These are phyloP conservation scores for Fusarium tuaranense DNA, from an alignment of 2,329 filamentous ascomycete genomes.

Conservation along the genomic window DNA sequence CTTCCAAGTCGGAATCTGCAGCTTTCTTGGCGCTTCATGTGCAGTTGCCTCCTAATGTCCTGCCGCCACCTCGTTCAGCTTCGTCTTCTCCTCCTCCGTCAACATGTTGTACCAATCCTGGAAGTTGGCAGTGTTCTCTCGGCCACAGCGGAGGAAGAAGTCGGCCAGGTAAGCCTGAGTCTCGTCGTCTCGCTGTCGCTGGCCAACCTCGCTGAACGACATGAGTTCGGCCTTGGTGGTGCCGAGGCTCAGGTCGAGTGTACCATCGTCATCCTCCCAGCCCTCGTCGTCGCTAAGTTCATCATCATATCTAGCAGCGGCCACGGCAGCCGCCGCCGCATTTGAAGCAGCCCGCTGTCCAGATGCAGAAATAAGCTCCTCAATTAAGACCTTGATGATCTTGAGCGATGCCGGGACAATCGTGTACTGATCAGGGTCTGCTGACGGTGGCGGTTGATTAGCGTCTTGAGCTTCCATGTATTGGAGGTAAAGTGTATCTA, in stretches of 20 bases:
- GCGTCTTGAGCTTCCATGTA: constrained; percentile 37
- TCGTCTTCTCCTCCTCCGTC: constrained; percentile 66
- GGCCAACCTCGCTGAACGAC: constrained; percentile 73
- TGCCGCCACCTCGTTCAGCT: constrained; percentile 65
- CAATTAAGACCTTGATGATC: constrained; percentile 94
- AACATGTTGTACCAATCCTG: constrained; percentile 68
- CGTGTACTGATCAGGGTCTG: constrained; percentile 90
- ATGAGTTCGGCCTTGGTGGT: constrained; percentile 82
- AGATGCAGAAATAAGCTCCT: constrained; percentile 87
- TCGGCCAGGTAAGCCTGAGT: constrained; percentile 86
- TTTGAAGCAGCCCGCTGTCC: constrained; percentile 71
- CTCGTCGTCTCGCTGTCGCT: constrained; percentile 85
- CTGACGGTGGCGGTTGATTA: constrained; percentile 39
- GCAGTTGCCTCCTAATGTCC: constrained; percentile 42
- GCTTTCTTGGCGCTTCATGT: neutral
- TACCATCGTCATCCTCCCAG: constrained; percentile 88
- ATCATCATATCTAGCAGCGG: constrained; percentile 68
- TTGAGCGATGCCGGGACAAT: constrained; percentile 90
- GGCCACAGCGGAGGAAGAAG: constrained; percentile 76
- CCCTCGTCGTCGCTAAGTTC: constrained; percentile 82
- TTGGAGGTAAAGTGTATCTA: constrained; percentile 35
- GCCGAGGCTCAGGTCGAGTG: constrained; percentile 79
- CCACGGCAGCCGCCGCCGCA: constrained; percentile 72
- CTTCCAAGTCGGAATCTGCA: neutral
- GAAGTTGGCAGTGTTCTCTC: constrained; percentile 68